Base-by-base conservation (phyloP, 1,284 basidiomycete genomes). In the Leccinum pachyderme region DNA sequence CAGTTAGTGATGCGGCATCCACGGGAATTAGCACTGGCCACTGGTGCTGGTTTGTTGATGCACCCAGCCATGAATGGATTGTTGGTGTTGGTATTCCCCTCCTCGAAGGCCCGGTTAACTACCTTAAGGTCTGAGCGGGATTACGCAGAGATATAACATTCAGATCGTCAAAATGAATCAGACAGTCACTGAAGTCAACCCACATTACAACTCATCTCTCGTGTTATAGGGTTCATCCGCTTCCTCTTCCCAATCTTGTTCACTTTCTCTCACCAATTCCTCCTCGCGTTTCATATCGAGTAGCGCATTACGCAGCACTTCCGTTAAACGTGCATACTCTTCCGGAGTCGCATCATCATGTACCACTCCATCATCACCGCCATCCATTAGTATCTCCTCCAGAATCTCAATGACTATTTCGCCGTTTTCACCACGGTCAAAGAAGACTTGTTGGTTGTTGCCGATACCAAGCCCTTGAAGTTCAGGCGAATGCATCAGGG, bases 391-490 rank as follows among this genome's bases (percentile, higher is more conserved):
- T 41, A 73, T 63, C 35, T 79, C 81, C 51, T 82, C 80, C 52
- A 81, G 59, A 59, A 86, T 73, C 66, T 87, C 81, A 59, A 88
- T 74, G 45, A 86, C 58, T 51, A 85, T 66, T 55, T 82, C 81
- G 27, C 78, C 81, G 46, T 81, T 78, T 53, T 77, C 79, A 28
- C 73, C 70, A 28, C 71, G 68, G 57, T 78, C 73, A 39, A 79
- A 66, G 53, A 73, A 69, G 37, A 80, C 68, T 55, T 75, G 62
- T 29, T 58, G 60, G 28, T 66, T 71, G 39, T 69, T 70, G 11
- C 70, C 68, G 33, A 55, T 60, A 41, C 37, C 37, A 51, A 65
- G 56, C 9, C 56, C 64, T 29, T 71, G 67, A 25, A 69, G 47
- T 48, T 69, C 68, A 46, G 73, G 61, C 37, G 68, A 66, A 39